Conservation (phyloP, 345 rosid genomes). For the Syzygium jambos region DNA sequence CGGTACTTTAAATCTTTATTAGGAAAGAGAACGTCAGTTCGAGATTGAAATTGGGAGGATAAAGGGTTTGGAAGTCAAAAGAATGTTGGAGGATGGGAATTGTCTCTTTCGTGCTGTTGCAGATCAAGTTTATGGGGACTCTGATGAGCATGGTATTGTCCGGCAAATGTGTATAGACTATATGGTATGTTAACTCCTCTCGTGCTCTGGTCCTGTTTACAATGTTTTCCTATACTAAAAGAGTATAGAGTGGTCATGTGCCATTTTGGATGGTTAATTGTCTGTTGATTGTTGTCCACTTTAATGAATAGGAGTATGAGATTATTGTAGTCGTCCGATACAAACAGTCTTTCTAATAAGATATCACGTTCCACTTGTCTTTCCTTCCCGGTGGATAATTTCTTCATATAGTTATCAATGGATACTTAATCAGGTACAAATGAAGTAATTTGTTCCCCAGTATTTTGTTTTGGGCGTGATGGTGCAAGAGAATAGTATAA, state of each 20-base stretch:
- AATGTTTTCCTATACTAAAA: not conserved
- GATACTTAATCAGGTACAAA: not conserved
- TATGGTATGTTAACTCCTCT: constrained; percentile 48
- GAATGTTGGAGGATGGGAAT: constrained; percentile 98
- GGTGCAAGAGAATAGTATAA: not conserved
- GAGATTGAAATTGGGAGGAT: constrained; percentile 73
- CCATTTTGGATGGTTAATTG: not conserved
- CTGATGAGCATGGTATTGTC: constrained; percentile 60
- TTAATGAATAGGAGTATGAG: not conserved
- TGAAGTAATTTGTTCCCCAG: not conserved
- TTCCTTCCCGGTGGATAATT: not conserved
- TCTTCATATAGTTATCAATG: not conserved
- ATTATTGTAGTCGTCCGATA: not conserved
- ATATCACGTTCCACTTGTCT: not conserved
- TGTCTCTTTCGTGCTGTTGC: constrained; percentile 97
- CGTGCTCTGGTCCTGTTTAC: not conserved
- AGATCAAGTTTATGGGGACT: constrained; percentile 98
- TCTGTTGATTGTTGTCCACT: not conserved
- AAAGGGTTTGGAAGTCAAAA: constrained; percentile 77
- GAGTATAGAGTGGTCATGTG: not conserved
- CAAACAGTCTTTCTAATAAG: not conserved
- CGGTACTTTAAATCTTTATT: constrained; percentile 7
- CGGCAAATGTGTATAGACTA: constrained; percentile 97
- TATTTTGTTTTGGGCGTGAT: not conserved
- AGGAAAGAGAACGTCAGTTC: constrained; percentile 95